phyloP scores from a whole-genome alignment of 2,329 filamentous ascomycete species.

The Stachybotrys chlorohalonatus region DNA sequence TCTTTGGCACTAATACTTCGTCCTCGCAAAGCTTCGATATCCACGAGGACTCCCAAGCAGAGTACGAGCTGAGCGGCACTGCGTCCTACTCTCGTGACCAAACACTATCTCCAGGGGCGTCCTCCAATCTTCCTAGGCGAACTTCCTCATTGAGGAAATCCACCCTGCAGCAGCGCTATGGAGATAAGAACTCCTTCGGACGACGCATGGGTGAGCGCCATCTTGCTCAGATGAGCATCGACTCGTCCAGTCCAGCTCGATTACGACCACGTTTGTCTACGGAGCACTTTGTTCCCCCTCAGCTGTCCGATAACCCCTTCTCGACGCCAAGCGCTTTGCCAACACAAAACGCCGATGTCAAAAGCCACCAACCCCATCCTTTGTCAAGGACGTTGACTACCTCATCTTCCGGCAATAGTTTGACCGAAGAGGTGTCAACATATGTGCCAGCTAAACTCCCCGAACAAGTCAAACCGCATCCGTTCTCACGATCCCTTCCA shows the following conservation, averaged over 20 bases:
- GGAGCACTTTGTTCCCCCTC: conserved; percentile 65
- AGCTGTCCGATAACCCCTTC: conserved; percentile 54
- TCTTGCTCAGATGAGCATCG: conserved; percentile 39
- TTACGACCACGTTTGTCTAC: conserved; percentile 67
- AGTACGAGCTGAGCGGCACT: conserved; percentile 44
- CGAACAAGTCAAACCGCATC: conserved; percentile 19
- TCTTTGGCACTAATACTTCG: conserved; percentile 56
- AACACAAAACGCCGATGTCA: conserved; percentile 26
- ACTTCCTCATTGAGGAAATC: conserved; percentile 76
- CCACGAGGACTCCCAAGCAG: conserved; percentile 36
- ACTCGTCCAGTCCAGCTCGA: conserved; percentile 48
- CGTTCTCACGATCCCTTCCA: conserved; percentile 29
- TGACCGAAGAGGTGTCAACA: conserved; percentile 55
- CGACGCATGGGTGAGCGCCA: conserved; percentile 49
- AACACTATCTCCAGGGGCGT: conserved; percentile 34
- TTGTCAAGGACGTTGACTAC: conserved; percentile 80
- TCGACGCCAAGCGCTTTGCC: conserved; percentile 39
- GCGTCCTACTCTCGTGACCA: conserved; percentile 27
- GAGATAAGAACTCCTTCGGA: conserved; percentile 57
- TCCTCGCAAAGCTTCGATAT: conserved; percentile 40
- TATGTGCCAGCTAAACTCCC: conserved; percentile 19
- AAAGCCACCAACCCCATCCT: conserved; percentile 60
- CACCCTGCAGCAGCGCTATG: conserved; percentile 75
- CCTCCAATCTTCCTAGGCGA: conserved; percentile 52
- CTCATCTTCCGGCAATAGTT: conserved; percentile 73